phyloP scores from a whole-genome alignment of 148 eudicot genomes.

The Rheum nobile region DNA sequence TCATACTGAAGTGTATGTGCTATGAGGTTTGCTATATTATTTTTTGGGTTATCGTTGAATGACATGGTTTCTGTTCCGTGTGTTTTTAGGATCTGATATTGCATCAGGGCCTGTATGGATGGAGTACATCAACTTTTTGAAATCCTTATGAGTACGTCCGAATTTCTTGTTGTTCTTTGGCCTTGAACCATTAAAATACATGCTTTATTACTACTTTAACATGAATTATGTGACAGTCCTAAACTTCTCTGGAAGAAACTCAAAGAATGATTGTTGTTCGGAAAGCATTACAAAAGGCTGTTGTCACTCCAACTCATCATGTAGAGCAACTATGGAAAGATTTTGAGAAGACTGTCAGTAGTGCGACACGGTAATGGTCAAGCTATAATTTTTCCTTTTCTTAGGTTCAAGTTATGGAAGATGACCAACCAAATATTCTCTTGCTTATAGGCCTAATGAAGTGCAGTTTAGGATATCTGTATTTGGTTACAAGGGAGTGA shows the following conservation, averaged over 20 bases:
- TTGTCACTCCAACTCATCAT: too few species aligned
- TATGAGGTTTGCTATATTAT: background rate
- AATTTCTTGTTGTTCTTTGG: constrained; percentile 3
- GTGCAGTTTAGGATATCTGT: too few species aligned
- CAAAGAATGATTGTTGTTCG: constrained; percentile 78
- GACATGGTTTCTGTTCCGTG: too few species aligned
- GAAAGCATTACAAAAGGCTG: too few species aligned
- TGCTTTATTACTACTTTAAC: background rate
- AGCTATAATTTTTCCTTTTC: background rate
- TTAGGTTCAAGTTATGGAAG: too few species aligned
- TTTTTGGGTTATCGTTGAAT: too few species aligned
- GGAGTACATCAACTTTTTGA: constrained; percentile 79
- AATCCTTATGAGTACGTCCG: constrained; percentile 63
- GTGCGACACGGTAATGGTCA: constrained; percentile 54
- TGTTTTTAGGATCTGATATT: constrained; percentile 64
- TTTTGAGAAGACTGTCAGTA: constrained; percentile 90
- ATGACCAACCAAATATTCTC: too few species aligned
- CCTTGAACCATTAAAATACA: background rate
- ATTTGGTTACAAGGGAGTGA: background rate
- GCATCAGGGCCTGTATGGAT: constrained; percentile 95
- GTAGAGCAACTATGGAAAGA: too few species aligned
- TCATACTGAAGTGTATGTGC: background rate
- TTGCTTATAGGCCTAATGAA: too few species aligned
- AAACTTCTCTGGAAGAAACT: constrained; percentile 70
- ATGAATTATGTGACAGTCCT: constrained; percentile 40